phyloP scores from a whole-genome alignment of 148 eudicot genomes.

The Pharnaceum exiguum region DNA sequence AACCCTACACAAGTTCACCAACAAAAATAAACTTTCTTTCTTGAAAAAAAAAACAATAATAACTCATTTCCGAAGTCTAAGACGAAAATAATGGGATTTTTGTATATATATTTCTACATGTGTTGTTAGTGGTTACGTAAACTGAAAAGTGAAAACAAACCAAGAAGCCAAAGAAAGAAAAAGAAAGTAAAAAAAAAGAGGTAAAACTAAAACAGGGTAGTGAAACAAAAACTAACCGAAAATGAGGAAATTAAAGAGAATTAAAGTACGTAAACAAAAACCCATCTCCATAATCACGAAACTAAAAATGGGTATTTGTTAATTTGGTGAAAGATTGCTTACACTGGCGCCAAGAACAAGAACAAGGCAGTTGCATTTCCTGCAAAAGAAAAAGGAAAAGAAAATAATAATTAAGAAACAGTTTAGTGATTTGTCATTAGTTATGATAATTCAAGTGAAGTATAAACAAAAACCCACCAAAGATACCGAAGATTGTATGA shows the following conservation, averaged over 20 bases:
- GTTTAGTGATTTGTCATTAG: background rate
- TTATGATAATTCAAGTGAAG: background rate
- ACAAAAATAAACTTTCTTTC: too few relatives aligned
- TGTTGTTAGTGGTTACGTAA: too few relatives aligned
- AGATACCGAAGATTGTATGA: slow-evolving; percentile 40
- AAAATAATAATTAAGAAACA: slow-evolving; percentile 17
- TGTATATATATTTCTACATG: too few relatives aligned
- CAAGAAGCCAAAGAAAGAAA: too few relatives aligned
- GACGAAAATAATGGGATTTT: too few relatives aligned
- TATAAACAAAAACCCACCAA: slow-evolving; percentile 21
- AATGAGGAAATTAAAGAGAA: background rate
- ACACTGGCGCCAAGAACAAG: slow-evolving; percentile 47
- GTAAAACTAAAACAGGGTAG: background rate
- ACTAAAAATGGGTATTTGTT: background rate
- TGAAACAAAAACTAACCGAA: background rate
- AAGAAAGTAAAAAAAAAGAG: background rate
- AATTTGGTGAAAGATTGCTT: background rate
- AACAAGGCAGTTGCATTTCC: slow-evolving; percentile 56
- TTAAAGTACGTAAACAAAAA: background rate
- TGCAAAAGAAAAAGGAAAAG: slow-evolving; percentile 17
- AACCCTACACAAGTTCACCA: too few relatives aligned
- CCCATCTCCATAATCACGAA: background rate
- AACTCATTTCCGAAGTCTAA: too few relatives aligned
- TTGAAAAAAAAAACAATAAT: too few relatives aligned
- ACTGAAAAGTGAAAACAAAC: too few relatives aligned